Evolutionary conservation across 2,329 filamentous ascomycete species (phyloP).

Genomic region (Neobulgaria alba): DNA sequence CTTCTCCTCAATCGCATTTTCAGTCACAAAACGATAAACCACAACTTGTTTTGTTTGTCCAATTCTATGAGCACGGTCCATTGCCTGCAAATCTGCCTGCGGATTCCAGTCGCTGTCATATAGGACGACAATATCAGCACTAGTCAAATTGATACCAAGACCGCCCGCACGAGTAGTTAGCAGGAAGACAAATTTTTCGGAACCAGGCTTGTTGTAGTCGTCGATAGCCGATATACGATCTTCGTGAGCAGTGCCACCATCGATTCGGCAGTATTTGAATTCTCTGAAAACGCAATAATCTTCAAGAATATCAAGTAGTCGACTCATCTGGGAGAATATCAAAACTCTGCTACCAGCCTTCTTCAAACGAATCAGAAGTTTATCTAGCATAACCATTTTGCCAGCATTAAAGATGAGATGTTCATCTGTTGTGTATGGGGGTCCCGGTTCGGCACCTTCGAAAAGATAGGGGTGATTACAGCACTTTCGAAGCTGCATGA

Average conservation of each 20-base stretch:
- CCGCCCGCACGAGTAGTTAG: conserved; percentile 93
- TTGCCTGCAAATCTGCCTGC: conserved; percentile 94
- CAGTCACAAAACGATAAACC: conserved; percentile 94
- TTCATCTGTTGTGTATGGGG: conserved; percentile 96
- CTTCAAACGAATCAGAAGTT: conserved; percentile 74
- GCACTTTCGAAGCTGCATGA: conserved; percentile 98
- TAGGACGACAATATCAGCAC: conserved; percentile 88
- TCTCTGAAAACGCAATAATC: conserved; percentile 96
- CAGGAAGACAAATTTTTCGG: conserved; percentile 94
- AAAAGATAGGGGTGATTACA: conserved; percentile 99
- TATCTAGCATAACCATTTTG: conserved; percentile 97
- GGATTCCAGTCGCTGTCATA: conserved; percentile 99
- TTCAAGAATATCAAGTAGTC: conserved; percentile 90
- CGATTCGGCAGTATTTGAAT: conserved; percentile 94
- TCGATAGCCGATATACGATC: conserved; percentile 97
- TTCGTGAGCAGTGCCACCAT: conserved; percentile 92
- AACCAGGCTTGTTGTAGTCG: conserved; percentile 92
- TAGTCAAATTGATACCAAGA: conserved; percentile 91
- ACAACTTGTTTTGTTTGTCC: conserved; percentile 97
- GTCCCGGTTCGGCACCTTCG: conserved; percentile 92
- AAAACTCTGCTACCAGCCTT: conserved; percentile 88
- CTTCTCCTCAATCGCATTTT: conserved; percentile 98
- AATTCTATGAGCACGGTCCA: conserved; percentile 98
- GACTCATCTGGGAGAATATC: conserved; percentile 99
- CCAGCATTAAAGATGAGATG: conserved; percentile 89